Evolutionary conservation across 495 filamentous ascomycete genomes (phyloP), one percentile per base, ranked within the genome.

Genomic region (Talaromyces wortmannii): DNA sequence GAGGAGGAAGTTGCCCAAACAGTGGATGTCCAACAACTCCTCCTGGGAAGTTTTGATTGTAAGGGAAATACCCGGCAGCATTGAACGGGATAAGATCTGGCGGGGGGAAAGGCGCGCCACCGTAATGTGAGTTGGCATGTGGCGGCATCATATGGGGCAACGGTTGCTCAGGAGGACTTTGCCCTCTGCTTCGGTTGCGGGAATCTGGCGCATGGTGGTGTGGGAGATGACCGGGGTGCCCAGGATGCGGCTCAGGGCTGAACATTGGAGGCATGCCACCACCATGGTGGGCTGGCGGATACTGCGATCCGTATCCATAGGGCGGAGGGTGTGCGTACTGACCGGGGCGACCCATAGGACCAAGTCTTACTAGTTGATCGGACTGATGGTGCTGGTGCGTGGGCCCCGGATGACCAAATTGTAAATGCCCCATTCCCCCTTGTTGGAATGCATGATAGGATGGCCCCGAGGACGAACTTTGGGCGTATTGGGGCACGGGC

Each of bases 71-170:
- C 3, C 56, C 63, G 30, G 63, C 61, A 51, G 65, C 66, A 17
- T 61, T 63, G 55, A 80, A 83, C 5, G 73, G 67, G 57, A 83
- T 73, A 55, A 83, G 53, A 17, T 83, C 80, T 42, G 82, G 78
- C 8, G 57, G 43, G 18, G 55, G 56, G 48, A 68, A 57, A 7
- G 71, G 67, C 31, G 71, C 56, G 7, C 63, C 72, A 7, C 60
- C 64, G 55, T 72, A 80, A n/a, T 64, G 67, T 2, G 63, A 32
- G 16, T 65, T 55, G 31, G 60, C 62, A 60, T 71, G 68, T 4
- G 67, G 55, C 18, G 57, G 61, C 40, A 69, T 58, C 29, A 59
- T 62, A 55, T 68, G 71, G 12, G 62, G 57, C 42, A 72, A 59
- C 10, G 61, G 56, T 46, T 66, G 66, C 31, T 71, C 70, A 13